Base-by-base conservation (phyloP, 1,139 yeast genomes). In the Torulaspora pretoriensis region DNA sequence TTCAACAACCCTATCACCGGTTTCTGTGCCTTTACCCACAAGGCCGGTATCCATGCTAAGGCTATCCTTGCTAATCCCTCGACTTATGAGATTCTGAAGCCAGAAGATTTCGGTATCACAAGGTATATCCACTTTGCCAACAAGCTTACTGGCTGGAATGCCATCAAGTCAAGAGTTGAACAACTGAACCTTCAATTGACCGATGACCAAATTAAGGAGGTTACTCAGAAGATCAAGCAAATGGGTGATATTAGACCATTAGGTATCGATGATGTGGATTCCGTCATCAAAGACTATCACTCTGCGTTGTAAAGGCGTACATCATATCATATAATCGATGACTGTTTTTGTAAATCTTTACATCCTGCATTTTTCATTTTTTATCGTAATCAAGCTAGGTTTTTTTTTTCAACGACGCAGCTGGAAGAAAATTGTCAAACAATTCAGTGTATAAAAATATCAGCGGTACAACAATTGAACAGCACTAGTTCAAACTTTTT, bases 1-100 rank as follows among this genome's bases (percentile, higher is more conserved):
- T 92, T 92, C 77, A 92, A 92, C 79, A 92, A 92, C 74, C 97
- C 97, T 59, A 89, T 92, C 68, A 92, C 98, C 40, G 98, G 98
- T 45, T 92, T 92, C 83, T 92, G 97, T 75, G 98, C 98, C 44
- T 92, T 92, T 73, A 92, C 98, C 46, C 98, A 92, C 76, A 92
- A 92, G 78, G 98, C 98, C 45, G 98, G 98, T 74, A 90, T 92
- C 64, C 98, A 92, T 67, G 97, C 98, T 62, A 92, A 92, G 78
- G 97, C 97, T 48, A 92, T 92, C 61, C 80, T 92, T 60, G 98
- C 98, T 50, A 92, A 92, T 72, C 98, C 98, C 54, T 88, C 96
- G 34, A 92, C 97, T 33, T 92, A 92, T 68, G 98, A 92, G 74
- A 92, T 92, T 62, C 78, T 92, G 67, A 87, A 86, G 68, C 98